phyloP scores from a whole-genome alignment of 2,329 filamentous ascomycete species.

The Diplodia mutila region DNA sequence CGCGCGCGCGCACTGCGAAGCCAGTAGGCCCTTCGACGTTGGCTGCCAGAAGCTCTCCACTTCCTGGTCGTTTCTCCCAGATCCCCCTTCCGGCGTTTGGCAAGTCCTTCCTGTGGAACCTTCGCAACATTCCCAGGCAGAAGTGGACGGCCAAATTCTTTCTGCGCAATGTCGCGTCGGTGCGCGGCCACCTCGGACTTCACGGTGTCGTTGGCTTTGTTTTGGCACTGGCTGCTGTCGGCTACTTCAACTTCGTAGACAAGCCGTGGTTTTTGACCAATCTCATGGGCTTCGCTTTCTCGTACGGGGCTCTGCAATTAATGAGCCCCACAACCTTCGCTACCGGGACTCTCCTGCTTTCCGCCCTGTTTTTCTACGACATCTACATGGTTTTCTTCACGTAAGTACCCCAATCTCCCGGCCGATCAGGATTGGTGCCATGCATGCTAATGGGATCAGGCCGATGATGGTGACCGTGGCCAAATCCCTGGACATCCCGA shows the following conservation, averaged over 20 bases:
- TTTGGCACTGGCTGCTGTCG: conserved; percentile 58
- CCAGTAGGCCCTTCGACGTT: not conserved
- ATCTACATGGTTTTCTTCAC: conserved; percentile 92
- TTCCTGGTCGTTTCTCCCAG: conserved; percentile 55
- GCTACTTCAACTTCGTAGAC: conserved; percentile 66
- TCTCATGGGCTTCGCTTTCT: conserved; percentile 83
- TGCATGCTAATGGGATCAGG: conserved; percentile 33
- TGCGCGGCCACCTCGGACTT: conserved; percentile 56
- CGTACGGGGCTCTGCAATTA: conserved; percentile 78
- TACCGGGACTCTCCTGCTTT: conserved; percentile 77
- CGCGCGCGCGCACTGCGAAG: conserved; percentile 22
- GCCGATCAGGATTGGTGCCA: not conserved
- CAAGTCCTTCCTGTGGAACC: conserved; percentile 51
- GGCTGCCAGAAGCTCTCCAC: conserved; percentile 46
- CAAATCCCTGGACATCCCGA: conserved; percentile 85
- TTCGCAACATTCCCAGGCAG: conserved; percentile 53
- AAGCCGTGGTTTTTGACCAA: conserved; percentile 79
- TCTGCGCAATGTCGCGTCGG: conserved; percentile 56
- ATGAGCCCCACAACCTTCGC: conserved; percentile 88
- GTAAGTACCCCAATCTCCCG: conserved; percentile 47
- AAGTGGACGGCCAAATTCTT: conserved; percentile 57
- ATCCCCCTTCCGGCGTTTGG: conserved; percentile 50
- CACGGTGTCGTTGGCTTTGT: conserved; percentile 62
- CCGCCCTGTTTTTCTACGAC: conserved; percentile 89
- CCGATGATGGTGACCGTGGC: conserved; percentile 88